Percentiles rank a stretch among this genome's conserved stretches.
Evolutionary conservation across 441 rosid genomes (phyloP).

Genomic region (Croton setiger): DNA sequence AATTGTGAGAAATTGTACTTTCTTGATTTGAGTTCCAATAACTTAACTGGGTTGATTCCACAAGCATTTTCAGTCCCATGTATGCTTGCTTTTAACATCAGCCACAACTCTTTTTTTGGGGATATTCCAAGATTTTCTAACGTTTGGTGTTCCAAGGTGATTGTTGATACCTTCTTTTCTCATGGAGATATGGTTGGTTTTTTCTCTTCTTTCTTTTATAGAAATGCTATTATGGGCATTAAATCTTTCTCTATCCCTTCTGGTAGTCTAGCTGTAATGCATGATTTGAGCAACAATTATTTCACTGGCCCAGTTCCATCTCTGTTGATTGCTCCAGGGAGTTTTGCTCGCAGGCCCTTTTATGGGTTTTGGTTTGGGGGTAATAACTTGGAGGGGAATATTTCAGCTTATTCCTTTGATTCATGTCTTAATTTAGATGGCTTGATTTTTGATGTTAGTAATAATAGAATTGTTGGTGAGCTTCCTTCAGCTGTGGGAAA

Average conservation of each 20-base stretch:
- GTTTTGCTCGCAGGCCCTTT: conserved; percentile 24
- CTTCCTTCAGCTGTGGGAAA: conserved; percentile 38
- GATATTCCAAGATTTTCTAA: conserved; percentile 29
- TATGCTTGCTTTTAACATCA: conserved; percentile 40
- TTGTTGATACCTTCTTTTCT: conserved; percentile 3
- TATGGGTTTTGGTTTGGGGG: conserved; percentile 40
- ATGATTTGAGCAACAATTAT: conserved; percentile 38
- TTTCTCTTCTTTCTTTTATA: conserved; percentile 33
- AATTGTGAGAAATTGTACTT: conserved; percentile 33
- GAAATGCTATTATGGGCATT: conserved; percentile 18
- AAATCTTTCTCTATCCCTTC: conserved; percentile 21
- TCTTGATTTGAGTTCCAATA: conserved; percentile 45
- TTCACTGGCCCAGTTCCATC: conserved; percentile 37
- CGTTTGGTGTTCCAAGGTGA: conserved; percentile 25
- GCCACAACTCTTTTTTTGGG: conserved; percentile 34
- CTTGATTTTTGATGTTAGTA: conserved; percentile 34
- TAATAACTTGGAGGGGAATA: conserved; percentile 36
- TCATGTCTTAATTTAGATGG: conserved; percentile 32
- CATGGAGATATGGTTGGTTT: conserved; percentile 25
- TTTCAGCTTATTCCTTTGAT: conserved; percentile 38
- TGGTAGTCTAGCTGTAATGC: conserved; percentile 28
- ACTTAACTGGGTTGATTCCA: conserved; percentile 36
- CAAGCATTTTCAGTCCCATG: conserved; percentile 34
- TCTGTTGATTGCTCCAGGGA: conserved; percentile 25
- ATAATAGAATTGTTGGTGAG: conserved; percentile 37